Base-by-base conservation (phyloP, 208 protist species). In the Leishmania tropica region DNA sequence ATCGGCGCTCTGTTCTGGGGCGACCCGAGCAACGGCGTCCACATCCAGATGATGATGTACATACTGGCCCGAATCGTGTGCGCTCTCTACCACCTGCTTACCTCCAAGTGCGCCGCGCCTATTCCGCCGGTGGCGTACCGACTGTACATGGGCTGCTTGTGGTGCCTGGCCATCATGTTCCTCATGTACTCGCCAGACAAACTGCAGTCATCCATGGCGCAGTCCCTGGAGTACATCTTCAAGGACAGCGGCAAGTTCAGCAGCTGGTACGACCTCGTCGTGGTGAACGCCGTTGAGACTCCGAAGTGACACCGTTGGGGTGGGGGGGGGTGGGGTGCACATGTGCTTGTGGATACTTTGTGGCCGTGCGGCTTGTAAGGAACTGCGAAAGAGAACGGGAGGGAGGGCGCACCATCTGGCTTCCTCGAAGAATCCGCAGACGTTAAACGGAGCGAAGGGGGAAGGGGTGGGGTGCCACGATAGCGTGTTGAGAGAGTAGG, bases 31-130 rank as follows among this genome's bases (percentile, higher is more conserved):
- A 91, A 88, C 73, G 78, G 76, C 1, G 90, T 98, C 31, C 90
- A 95, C 74, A 83, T 94, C 78, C 95, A 98, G 86, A 96, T 98
- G 91, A 95, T 92, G 82, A 95, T 98, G 92, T 98, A 98, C 88
- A 94, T 97, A 68, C 81, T 98, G 3, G 89, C 94, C 8, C 92
- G 95, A 74, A 62, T 95, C 40, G 37, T 96, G 42, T 95, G 88
- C 64, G 92, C 84, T 3, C 56, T 91, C 10, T 92, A 91, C 54
- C 88, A 90, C 47, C 83, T 96, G 47, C 70, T 90, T n/a, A 81
- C 87, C 47, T 85, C 65, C 48, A 90, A 88, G 80, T 64, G 79
- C 35, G 42, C 73, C n/a, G 47, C 83, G 19, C 42, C 75, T 2
- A 78, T 85, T 24, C 86, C 88, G 6, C 58, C 79, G 35, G 81